Evolutionary conservation across 176 grass and related monocot genomes (phyloP).

Genomic region (Carex kokanica): DNA sequence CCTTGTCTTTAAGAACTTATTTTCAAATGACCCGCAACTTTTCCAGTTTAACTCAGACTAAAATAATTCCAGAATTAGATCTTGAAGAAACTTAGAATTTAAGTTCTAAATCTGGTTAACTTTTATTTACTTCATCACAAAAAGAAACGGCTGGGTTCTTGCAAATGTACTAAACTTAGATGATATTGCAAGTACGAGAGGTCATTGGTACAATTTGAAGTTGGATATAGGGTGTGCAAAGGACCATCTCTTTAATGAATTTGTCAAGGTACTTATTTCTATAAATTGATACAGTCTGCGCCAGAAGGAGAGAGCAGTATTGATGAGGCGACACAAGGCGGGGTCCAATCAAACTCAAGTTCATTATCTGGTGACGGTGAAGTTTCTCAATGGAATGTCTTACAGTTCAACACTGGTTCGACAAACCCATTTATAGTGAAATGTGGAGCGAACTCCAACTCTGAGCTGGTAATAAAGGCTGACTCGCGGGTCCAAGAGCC

Average conservation of each 20-base stretch:
- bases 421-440: slow-evolving; percentile 93
- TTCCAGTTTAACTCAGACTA: neutral
- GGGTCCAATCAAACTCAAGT: slow-evolving; percentile 47
- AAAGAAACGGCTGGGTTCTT: neutral
- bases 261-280: neutral
- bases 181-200: neutral
- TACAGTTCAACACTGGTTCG: slow-evolving; percentile 93
- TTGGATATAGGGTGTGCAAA: neutral
- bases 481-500: slow-evolving; percentile 76
- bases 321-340: slow-evolving; percentile 35
- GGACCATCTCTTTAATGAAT: neutral
- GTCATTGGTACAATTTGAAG: neutral
- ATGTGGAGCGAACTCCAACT: slow-evolving; percentile 86
- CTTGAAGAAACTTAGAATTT: neutral
- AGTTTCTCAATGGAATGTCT: slow-evolving; percentile 89
- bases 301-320: slow-evolving; percentile 49
- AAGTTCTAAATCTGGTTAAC: neutral
- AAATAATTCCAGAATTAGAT: neutral
- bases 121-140: neutral
- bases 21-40: neutral
- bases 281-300: slow-evolving; percentile 52
- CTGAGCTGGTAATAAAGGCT: slow-evolving; percentile 80
- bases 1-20: neutral
- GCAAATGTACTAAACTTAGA: neutral
- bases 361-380: slow-evolving; percentile 52